Evolutionary conservation across 345 rosid genomes (phyloP).

Genomic region (Brassica rapa): DNA sequence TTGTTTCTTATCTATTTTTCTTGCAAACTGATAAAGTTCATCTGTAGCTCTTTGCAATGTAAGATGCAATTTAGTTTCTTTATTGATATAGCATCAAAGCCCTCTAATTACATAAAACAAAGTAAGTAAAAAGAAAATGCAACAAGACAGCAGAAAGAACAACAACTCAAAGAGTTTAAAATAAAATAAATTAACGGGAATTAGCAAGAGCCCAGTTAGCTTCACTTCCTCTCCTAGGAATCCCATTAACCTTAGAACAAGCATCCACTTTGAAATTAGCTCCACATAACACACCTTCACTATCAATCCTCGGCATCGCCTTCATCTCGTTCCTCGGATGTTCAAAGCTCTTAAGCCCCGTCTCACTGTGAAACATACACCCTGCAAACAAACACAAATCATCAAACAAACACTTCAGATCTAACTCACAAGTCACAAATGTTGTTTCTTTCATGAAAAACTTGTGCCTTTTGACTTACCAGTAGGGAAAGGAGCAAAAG

Average conservation of each 20-base stretch:
- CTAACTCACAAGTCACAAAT: background rate
- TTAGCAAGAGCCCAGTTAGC: conserved; percentile 73
- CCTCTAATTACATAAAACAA: background rate
- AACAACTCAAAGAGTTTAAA: background rate
- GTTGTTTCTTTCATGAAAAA: background rate
- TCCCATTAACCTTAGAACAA: conserved; percentile 55
- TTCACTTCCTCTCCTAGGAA: conserved; percentile 88
- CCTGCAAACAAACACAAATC: conserved; percentile 43
- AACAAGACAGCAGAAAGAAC: background rate
- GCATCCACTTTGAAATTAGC: conserved; percentile 85
- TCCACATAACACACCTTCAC: conserved; percentile 87
- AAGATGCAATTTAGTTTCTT: background rate
- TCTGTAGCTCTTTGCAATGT: background rate
- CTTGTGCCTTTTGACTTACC: conserved; percentile 36
- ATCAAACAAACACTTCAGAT: background rate
- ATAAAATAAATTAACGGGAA: conserved; percentile 30
- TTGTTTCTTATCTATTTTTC: background rate
- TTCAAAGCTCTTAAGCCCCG: conserved; percentile 86
- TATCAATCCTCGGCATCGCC: conserved; percentile 90
- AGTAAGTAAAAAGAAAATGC: background rate
- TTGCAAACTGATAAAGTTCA: background rate
- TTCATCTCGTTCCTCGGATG: conserved; percentile 74
- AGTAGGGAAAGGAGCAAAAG: conserved; percentile 89
- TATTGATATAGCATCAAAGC: background rate
- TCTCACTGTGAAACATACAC: conserved; percentile 80